Conservation (phyloP, 1,139 yeast genomes). For the Trichomonascaceae sp. region DNA sequence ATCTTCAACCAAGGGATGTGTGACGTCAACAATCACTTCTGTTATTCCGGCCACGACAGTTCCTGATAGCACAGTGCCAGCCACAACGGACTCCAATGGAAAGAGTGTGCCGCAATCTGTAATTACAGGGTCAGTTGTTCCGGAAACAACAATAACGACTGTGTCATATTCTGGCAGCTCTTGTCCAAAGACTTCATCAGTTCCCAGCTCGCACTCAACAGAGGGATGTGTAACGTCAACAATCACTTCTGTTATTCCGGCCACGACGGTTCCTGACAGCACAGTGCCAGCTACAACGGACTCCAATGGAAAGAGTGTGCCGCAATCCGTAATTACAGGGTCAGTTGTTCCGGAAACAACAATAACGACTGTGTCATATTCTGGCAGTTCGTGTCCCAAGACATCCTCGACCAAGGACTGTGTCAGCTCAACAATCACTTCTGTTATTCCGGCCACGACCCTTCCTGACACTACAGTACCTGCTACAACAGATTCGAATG, state of each 20-base stretch:
- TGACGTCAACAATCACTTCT: conserved; percentile 8
- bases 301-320: neutral
- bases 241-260: neutral
- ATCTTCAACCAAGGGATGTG: neutral
- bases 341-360: neutral
- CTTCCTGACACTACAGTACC: neutral
- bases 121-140: conserved; percentile 4
- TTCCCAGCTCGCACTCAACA: neutral
- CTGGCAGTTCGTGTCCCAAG: neutral
- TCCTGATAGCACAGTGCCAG: conserved; percentile 10
- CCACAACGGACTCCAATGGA: conserved; percentile 6
- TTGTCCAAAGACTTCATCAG: neutral
- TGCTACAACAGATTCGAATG: neutral
- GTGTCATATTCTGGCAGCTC: neutral
- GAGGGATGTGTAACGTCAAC: neutral
- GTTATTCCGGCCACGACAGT: conserved; percentile 13
- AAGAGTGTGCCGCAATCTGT: conserved; percentile 14
- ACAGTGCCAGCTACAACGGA: conserved; percentile 1
- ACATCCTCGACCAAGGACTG: neutral
- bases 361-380: neutral
- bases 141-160: conserved; percentile 12
- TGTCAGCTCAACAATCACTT: neutral
- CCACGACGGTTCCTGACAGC: neutral
- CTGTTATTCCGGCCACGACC: neutral
- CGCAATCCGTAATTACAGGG: neutral